A percentile compares a stretch with the other conserved stretches of the same genome.
Evolutionary conservation across 371 early-diverging fungal genomes (phyloP).

Genomic region (Rhizopus arrhizus): DNA sequence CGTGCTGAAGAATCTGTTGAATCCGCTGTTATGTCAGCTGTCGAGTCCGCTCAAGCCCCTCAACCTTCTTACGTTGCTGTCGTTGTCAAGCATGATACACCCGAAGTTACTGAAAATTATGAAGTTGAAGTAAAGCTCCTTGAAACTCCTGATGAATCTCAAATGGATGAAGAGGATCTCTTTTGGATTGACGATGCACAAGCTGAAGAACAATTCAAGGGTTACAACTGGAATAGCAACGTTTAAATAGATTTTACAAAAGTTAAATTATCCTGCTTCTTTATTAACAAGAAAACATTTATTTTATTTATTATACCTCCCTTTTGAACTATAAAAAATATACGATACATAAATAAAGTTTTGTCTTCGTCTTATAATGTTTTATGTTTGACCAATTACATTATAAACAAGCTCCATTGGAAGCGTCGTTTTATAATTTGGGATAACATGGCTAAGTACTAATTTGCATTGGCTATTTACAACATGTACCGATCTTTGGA

Average conservation of each 20-base stretch:
- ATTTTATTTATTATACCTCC: background rate
- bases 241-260: background rate
- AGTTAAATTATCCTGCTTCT: background rate
- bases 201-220: conserved; percentile 18
- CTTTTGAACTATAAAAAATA: background rate
- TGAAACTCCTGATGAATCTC: background rate
- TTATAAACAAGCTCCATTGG: conserved; percentile 10
- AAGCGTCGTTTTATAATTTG: background rate
- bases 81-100: background rate
- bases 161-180: background rate
- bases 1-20: background rate
- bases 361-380: background rate
- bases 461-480: conserved; percentile 7
- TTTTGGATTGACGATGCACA: conserved; percentile 14
- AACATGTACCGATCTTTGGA: conserved; percentile 16
- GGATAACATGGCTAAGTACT: conserved; percentile 6
- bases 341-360: background rate
- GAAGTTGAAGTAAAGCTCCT: background rate
- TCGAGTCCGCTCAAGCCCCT: background rate
- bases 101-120: background rate
- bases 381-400: too few relatives aligned
- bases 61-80: conserved; percentile 2
- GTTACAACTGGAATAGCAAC: conserved; percentile 19
- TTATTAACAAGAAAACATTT: background rate
- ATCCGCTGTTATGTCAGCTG: background rate